Evolutionary conservation across 2,329 filamentous ascomycete species (phyloP), one percentile per base, ranked within the genome.

Genomic region (Penicillium freii): DNA sequence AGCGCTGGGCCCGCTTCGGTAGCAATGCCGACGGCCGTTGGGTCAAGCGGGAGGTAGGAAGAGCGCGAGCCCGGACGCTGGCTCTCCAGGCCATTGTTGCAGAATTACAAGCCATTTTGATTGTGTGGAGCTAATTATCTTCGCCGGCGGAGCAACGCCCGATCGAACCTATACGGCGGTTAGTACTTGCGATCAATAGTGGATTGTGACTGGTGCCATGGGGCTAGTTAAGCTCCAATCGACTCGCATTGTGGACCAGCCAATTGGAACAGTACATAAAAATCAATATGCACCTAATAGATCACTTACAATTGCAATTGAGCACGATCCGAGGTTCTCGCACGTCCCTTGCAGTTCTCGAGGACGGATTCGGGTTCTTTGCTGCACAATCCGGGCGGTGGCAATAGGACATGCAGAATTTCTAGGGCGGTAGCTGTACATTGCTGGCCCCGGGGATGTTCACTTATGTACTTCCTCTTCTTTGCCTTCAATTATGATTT

Each of bases 81-180:
- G 67, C 62, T 57, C 62, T 65, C 66, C 66, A 67, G 38, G 69
- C 69, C 40, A 71, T 64, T 38, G 57, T 59, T 25, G 64, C 59
- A 23, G 65, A 60, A 33, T 57, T 62, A 23, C 61, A 60, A 43
- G 65, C 62, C 70, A 72, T 69, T 36, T 51, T 52, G 31, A 42
- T 34, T 54, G 17, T 43, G n/a, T 58, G 44, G 23, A 57, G 47
- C 58, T 49, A 60, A 61, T 63, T 63, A 54, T 57, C 39, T 60
- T 59, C 56, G 40, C 50, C 52, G 57, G 57, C 61, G 51, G 47
- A 53, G 56, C 53, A 38, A 59, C 55, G 60, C 62, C 60, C 56
- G 56, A 56, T 59, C 56, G 56, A 56, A 65, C 52, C 63, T 66
- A 56, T 54, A 56, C 45, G 33, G 46, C 44, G 42, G 52, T 63